Conservation (phyloP, 495 filamentous ascomycete genomes). For the Clohesyomyces aquaticus region DNA sequence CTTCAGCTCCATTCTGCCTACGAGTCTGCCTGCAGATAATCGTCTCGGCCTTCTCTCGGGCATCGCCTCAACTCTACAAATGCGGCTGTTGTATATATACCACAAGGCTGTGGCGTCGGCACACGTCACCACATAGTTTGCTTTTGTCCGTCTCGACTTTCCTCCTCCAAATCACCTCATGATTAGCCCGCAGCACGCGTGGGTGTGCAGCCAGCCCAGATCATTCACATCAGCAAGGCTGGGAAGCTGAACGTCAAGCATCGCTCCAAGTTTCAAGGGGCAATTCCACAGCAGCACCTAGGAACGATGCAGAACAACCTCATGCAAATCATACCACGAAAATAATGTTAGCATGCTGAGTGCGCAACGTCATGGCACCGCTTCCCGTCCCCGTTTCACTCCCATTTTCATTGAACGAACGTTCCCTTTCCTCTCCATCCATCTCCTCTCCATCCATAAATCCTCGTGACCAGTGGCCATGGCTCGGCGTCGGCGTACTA, state of each 20-base stretch:
- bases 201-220: not conserved
- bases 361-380: not conserved
- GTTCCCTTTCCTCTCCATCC: not conserved
- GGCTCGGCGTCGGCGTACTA: not conserved
- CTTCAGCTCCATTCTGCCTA: not conserved
- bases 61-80: not conserved
- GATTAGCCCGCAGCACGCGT: not conserved
- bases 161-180: not conserved
- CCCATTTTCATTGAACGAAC: not conserved
- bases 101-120: constrained; percentile 6
- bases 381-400: not conserved
- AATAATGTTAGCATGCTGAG: not conserved
- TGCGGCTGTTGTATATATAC: not conserved
- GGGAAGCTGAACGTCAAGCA: not conserved
- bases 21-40: not conserved
- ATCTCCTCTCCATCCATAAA: too few species aligned
- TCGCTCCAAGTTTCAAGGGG: too few species aligned
- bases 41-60: not conserved
- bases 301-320: not conserved
- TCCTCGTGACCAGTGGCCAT: too few species aligned
- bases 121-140: not conserved
- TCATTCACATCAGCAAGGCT: not conserved
- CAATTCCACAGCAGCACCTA: too few species aligned
- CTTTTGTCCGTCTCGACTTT: not conserved
- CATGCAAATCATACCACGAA: not conserved